Conservation (phyloP, 2,329 filamentous ascomycete species). For the Colletotrichum gigasporum region DNA sequence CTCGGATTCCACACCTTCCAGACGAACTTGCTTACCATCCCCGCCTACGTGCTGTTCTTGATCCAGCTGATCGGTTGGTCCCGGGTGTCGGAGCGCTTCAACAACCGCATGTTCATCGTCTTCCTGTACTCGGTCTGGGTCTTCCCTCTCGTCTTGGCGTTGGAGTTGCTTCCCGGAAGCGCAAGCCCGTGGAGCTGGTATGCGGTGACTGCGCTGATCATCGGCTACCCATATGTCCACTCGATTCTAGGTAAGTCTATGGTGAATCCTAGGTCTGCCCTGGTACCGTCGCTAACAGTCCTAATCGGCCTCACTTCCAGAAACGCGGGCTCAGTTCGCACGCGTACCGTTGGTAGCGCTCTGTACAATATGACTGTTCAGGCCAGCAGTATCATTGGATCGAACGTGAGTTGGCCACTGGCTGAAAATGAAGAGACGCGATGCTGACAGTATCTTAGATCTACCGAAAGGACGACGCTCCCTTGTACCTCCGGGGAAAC, state of each 20-base stretch:
- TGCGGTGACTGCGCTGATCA: conserved; percentile 51
- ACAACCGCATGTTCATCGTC: conserved; percentile 42
- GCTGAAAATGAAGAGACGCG: not conserved
- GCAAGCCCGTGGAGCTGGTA: conserved; percentile 55
- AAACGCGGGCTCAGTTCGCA: conserved; percentile 70
- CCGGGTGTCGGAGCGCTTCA: conserved; percentile 54
- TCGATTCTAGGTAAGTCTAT: conserved; percentile 40
- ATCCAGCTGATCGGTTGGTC: conserved; percentile 53
- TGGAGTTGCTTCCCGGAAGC: conserved; percentile 48
- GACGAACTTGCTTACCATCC: conserved; percentile 63
- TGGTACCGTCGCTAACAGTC: conserved; percentile 47
- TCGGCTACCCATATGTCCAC: conserved; percentile 58
- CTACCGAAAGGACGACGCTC: conserved; percentile 52
- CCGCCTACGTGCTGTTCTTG: conserved; percentile 39
- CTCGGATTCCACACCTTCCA: conserved; percentile 62
- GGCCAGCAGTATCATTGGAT: conserved; percentile 51
- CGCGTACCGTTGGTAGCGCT: conserved; percentile 68
- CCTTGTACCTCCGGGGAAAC: conserved; percentile 54
- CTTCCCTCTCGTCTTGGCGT: conserved; percentile 59
- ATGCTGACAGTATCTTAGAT: conserved; percentile 32
- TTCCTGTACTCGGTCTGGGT: conserved; percentile 56
- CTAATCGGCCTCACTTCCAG: conserved; percentile 67
- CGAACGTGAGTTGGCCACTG: conserved; percentile 43
- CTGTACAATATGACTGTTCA: conserved; percentile 68
- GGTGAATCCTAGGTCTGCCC: not conserved